Evolutionary conservation across 768 basidiomycete genomes (phyloP).

Genomic region (Collybia sordida): DNA sequence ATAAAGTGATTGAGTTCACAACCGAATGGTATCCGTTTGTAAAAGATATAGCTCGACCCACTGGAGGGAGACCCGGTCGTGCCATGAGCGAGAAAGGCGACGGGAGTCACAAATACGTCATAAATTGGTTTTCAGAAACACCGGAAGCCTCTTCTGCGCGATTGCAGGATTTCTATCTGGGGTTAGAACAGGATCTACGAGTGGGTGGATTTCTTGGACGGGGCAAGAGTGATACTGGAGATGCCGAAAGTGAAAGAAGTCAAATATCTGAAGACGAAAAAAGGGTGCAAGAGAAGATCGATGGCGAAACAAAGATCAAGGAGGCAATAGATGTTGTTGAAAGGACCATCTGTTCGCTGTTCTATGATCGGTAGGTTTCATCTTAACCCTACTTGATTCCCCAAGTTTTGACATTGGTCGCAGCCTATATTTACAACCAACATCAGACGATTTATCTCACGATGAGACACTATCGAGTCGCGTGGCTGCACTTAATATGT

Average conservation of each 20-base stretch:
- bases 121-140: constrained; percentile 44
- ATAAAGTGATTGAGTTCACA: constrained; percentile 57
- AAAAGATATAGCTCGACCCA: constrained; percentile 18
- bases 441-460: constrained; percentile 74
- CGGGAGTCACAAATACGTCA: constrained; percentile 27
- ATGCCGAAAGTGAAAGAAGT: constrained; percentile 31
- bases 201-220: constrained; percentile 31
- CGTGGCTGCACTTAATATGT: constrained; percentile 87
- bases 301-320: constrained; percentile 47
- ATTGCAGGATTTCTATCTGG: constrained; percentile 71
- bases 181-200: constrained; percentile 64
- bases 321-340: constrained; percentile 77
- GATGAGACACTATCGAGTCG: constrained; percentile 89
- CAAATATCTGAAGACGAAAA: constrained; percentile 24
- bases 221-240: constrained; percentile 26
- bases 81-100: constrained; percentile 19
- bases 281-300: constrained; percentile 28
- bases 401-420: not conserved
- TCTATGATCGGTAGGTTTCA: constrained; percentile 77
- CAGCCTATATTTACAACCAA: constrained; percentile 75
- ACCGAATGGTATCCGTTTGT: constrained; percentile 59
- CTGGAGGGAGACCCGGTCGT: not conserved
- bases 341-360: constrained; percentile 61
- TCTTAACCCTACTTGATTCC: not conserved
- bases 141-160: constrained; percentile 52